A percentile compares a stretch with the other conserved stretches of the same genome.
phyloP scores from a whole-genome alignment of 768 basidiomycete genomes.

The Amanita rimosa region DNA sequence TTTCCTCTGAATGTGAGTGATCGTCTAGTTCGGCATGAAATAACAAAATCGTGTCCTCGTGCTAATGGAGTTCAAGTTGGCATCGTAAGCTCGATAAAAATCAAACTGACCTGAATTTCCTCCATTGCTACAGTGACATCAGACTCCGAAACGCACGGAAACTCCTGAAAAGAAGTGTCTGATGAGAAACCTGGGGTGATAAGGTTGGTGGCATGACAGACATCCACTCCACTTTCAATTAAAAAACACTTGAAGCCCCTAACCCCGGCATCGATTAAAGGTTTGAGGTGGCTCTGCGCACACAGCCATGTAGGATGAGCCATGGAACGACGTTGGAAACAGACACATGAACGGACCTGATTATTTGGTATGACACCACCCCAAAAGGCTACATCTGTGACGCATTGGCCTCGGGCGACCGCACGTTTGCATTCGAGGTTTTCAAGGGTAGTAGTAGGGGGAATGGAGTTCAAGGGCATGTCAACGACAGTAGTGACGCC shows the following conservation, averaged over 20 bases:
- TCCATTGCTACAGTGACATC: constrained; percentile 66
- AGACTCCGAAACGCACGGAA: constrained; percentile 69
- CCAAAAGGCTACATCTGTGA: constrained; percentile 85
- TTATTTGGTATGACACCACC: constrained; percentile 93
- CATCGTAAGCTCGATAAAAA: constrained; percentile 3
- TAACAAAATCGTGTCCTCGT: constrained; percentile 57
- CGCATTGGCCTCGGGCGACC: constrained; percentile 65
- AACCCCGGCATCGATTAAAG: constrained; percentile 72
- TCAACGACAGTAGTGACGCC: constrained; percentile 95
- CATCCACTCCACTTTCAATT: constrained; percentile 92
- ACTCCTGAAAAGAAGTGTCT: constrained; percentile 50
- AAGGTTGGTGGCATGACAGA: constrained; percentile 18
- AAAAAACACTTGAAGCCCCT: constrained; percentile 97
- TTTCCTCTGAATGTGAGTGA: constrained; percentile 1
- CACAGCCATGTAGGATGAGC: not conserved
- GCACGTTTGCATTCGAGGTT: constrained; percentile 63
- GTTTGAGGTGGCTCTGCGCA: constrained; percentile 53
- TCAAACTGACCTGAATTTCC: constrained; percentile 49
- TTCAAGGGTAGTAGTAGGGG: constrained; percentile 80
- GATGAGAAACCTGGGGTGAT: constrained; percentile 3
- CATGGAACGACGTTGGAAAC: not conserved
- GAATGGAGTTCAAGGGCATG: constrained; percentile 97
- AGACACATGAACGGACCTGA: constrained; percentile 33
- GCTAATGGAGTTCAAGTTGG: constrained; percentile 25
- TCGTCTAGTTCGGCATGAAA: constrained; percentile 87